phyloP scores from a whole-genome alignment of 306 rosid species.

The Quercus bicolor region DNA sequence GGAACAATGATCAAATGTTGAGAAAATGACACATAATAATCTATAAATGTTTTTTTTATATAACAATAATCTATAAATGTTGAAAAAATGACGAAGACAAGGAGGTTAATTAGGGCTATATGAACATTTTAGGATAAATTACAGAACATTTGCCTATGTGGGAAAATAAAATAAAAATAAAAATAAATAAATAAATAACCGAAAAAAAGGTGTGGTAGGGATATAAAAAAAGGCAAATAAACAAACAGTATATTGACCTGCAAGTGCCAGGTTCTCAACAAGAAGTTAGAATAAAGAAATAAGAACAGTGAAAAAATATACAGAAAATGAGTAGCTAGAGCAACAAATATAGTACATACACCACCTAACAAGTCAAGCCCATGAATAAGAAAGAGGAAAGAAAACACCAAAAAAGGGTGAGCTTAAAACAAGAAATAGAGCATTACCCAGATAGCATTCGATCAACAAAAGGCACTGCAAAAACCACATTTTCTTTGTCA shows the following conservation, averaged over 20 bases:
- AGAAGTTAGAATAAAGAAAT: constrained; percentile 6
- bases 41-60: too few relatives aligned
- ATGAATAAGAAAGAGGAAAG: neutral
- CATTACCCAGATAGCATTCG: constrained; percentile 59
- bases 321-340: neutral
- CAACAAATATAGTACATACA: neutral
- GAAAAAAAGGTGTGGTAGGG: neutral
- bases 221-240: neutral
- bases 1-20: too few relatives aligned
- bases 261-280: constrained; percentile 6
- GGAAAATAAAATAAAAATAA: too few relatives aligned
- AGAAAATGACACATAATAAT: too few relatives aligned
- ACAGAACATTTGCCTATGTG: too few relatives aligned
- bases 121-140: too few relatives aligned
- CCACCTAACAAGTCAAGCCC: neutral
- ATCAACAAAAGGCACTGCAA: constrained; percentile 39
- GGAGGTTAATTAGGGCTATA: too few relatives aligned
- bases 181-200: too few relatives aligned
- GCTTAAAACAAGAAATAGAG: constrained; percentile 8
- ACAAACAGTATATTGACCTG: constrained; percentile 4
- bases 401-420: neutral
- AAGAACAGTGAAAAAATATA: neutral
- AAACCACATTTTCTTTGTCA: constrained; percentile 45
- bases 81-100: too few relatives aligned
- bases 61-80: too few relatives aligned